phyloP scores from a whole-genome alignment of 805 yeast species.

The Candida odintsovae region DNA sequence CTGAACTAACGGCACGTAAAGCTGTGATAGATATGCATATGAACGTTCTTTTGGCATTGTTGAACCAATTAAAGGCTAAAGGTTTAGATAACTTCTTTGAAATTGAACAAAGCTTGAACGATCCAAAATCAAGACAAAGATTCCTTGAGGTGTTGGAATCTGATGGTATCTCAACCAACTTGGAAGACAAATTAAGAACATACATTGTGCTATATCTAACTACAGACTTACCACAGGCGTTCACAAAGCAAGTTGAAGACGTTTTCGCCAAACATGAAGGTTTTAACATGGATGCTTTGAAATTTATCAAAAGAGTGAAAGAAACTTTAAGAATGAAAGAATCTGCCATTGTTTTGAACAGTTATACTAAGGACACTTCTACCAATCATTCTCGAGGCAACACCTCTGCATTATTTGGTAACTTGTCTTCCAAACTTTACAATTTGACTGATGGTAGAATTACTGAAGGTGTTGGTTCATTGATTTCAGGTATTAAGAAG shows the following conservation, averaged over 20 bases:
- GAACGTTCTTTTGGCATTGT: conserved; percentile 83
- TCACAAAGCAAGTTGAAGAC: conserved; percentile 54
- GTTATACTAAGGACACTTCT: conserved; percentile 24
- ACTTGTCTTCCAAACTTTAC: conserved; percentile 69
- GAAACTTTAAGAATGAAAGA: conserved; percentile 58
- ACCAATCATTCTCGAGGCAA: conserved; percentile 23
- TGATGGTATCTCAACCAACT: conserved; percentile 46
- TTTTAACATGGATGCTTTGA: conserved; percentile 57
- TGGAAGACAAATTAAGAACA: conserved; percentile 83
- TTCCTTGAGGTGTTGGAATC: conserved; percentile 55
- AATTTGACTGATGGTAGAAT: conserved; percentile 78
- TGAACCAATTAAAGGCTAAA: conserved; percentile 80
- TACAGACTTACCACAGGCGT: conserved; percentile 44
- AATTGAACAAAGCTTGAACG: conserved; percentile 77
- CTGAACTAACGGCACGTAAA: conserved; percentile 86
- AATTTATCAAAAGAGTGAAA: conserved; percentile 74
- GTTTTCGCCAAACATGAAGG: conserved; percentile 50
- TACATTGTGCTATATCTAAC: conserved; percentile 71
- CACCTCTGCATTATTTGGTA: conserved; percentile 58
- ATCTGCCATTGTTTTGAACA: conserved; percentile 31
- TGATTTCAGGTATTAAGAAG: conserved; percentile 83
- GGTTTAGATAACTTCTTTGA: conserved; percentile 88
- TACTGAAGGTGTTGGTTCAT: conserved; percentile 83
- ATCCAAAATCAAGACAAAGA: conserved; percentile 45
- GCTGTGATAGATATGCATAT: conserved; percentile 91